These are phyloP conservation scores for Tylopilus balloui DNA, from an alignment of 768 basidiomycete species.

Conservation along the genomic window DNA sequence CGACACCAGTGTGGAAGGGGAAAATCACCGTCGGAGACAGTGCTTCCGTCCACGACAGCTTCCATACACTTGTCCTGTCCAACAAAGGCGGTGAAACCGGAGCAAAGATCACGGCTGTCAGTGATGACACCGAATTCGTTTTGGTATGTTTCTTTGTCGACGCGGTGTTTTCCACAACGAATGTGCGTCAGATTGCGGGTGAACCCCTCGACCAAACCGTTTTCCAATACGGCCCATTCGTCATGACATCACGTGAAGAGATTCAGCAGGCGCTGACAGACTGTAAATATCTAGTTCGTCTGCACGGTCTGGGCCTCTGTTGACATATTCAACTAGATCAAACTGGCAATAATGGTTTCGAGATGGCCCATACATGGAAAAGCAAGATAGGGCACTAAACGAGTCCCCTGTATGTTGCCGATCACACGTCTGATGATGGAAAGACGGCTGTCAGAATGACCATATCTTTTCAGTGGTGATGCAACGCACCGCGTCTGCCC, in stretches of 20 bases:
- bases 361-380: conserved; percentile 83
- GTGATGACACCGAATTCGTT: conserved; percentile 68
- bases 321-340: conserved; percentile 47
- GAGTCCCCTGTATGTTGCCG: neutral
- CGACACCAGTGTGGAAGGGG: conserved; percentile 42
- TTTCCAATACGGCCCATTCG: conserved; percentile 83
- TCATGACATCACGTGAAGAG: conserved; percentile 78
- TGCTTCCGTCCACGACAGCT: conserved; percentile 44
- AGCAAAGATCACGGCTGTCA: conserved; percentile 54
- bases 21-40: conserved; percentile 55
- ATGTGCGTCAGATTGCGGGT: conserved; percentile 57
- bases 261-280: conserved; percentile 80
- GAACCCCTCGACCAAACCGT: conserved; percentile 88
- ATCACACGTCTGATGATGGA: neutral
- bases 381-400: conserved; percentile 60
- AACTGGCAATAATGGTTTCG: conserved; percentile 80
- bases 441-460: too few relatives aligned
- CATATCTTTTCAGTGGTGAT: too few relatives aligned
- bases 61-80: conserved; percentile 84
- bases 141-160: conserved; percentile 44
- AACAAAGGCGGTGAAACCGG: conserved; percentile 56
- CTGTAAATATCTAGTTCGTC: conserved; percentile 43
- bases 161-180: neutral
- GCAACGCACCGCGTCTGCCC: neutral
- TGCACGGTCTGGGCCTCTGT: neutral